Evolutionary conservation across 2,329 filamentous ascomycete species (phyloP).

Genomic region (Harringtonia aguacate): DNA sequence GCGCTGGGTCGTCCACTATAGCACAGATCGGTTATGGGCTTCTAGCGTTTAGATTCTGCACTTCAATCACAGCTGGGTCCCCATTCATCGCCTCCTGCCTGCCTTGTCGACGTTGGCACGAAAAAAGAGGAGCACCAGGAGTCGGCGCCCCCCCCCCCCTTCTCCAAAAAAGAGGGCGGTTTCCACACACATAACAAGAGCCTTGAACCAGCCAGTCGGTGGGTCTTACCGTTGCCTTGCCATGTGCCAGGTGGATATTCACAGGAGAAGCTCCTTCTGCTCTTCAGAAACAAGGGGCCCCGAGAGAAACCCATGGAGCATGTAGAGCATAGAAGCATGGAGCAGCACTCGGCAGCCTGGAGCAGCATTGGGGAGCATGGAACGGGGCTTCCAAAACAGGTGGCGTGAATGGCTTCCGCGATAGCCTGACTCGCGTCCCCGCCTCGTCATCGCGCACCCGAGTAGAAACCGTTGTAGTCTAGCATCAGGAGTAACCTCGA

Average conservation of each 20-base stretch:
- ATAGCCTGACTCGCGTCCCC: background rate
- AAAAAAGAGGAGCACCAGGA: background rate
- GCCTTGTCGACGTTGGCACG: background rate
- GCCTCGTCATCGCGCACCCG: background rate
- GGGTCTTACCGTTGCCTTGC: conserved; percentile 2
- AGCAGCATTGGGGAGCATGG: no score
- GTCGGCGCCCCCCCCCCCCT: background rate
- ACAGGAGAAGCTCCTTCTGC: background rate
- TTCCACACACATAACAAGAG: conserved; percentile 1
- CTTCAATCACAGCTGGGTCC: background rate
- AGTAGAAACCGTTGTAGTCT: conserved; percentile 16
- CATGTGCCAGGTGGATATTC: conserved; percentile 4
- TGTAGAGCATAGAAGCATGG: no score
- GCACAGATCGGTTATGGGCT: conserved; percentile 2
- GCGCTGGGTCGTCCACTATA: background rate
- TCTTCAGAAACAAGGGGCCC: background rate
- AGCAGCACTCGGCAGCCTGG: no score
- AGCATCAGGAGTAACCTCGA: conserved; percentile 18
- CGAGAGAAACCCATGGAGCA: no score
- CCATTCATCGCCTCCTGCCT: background rate
- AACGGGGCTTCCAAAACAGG: background rate
- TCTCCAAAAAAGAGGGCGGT: conserved; percentile 1
- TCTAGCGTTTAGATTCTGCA: conserved; percentile 6
- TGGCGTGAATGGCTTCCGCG: background rate
- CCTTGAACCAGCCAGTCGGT: background rate